Evolutionary conservation across 1,284 basidiomycete genomes (phyloP).

Genomic region (Rhodotorula sp.): DNA sequence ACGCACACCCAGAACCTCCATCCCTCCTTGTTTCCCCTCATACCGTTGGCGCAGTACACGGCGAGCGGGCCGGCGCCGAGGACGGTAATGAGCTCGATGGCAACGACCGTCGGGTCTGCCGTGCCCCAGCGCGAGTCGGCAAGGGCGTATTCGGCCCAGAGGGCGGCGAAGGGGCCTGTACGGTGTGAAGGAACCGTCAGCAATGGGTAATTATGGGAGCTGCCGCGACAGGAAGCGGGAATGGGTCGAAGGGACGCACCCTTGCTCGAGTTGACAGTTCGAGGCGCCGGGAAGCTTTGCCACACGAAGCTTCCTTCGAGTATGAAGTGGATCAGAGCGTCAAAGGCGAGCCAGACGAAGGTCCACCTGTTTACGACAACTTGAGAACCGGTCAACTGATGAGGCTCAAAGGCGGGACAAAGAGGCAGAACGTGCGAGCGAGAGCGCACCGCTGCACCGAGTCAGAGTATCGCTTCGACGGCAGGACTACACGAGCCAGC

Average conservation of each 20-base stretch:
- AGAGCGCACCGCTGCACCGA: background rate
- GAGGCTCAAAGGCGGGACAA: background rate
- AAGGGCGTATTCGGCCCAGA: slow-evolving; percentile 72
- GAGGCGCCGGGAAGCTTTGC: slow-evolving; percentile 65
- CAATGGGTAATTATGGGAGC: background rate
- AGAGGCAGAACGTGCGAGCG: background rate
- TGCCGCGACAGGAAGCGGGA: background rate
- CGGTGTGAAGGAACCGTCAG: background rate
- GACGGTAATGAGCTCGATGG: slow-evolving; percentile 77
- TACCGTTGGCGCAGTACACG: slow-evolving; percentile 66
- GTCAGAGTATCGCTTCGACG: background rate
- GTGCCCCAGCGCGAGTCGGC: slow-evolving; percentile 78
- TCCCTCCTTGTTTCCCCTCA: slow-evolving; percentile 66
- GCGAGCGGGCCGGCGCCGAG: slow-evolving; percentile 60
- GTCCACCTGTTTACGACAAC: slow-evolving; percentile 48
- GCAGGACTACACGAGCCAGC: slow-evolving; percentile 2
- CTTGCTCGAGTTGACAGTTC: slow-evolving; percentile 66
- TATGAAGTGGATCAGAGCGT: slow-evolving; percentile 68
- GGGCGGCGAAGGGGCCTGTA: slow-evolving; percentile 58
- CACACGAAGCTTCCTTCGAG: slow-evolving; percentile 77
- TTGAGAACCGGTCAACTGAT: slow-evolving; percentile 41
- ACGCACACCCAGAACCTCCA: slow-evolving; percentile 71
- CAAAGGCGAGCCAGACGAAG: slow-evolving; percentile 72
- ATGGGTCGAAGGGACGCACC: slow-evolving; percentile 54
- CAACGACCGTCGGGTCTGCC: slow-evolving; percentile 73